Base-by-base conservation (phyloP, 2,329 filamentous ascomycete genomes). In the Colletotrichum tabaci region DNA sequence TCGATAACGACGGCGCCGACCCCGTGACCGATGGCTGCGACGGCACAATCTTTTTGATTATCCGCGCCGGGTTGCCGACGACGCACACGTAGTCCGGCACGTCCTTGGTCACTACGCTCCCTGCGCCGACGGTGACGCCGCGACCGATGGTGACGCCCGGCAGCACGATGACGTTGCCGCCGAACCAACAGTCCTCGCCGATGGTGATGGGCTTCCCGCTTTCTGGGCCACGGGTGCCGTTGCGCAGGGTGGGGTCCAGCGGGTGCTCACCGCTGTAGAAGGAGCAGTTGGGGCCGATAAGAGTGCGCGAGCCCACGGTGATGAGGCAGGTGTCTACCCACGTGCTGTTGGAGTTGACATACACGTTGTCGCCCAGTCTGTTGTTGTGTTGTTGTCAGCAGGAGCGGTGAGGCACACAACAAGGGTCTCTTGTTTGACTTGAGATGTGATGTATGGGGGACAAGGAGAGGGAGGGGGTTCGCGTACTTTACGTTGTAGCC, bases 161-260 rank as follows among this genome's bases (percentile, higher is more conserved):
- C 53, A 95, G 83, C 21, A 97, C 88, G 26, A 86, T 89, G 6
- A 90, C 90, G 77, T 91, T 92, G 0, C 93, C 93, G 1, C 91
- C 93, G 40, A 96, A 82, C 93, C 93, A 94, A 81, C 93, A 93
- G 82, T 97, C 94, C 74, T 94, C 91, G 0, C 92, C 94, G 64
- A 97, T 90, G 44, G 85, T 87, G 73, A 98, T 93, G 12, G 92
- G 89, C 75, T 89, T 90, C 0, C 94, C 95, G 10, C 84, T 77
- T 80, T 98, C 95, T 0, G 94, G 94, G 0, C 94, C 94, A 16
- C 88, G 85, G 0, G 88, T 91, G 0, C 94, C 94, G 77, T 95
- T 92, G 40, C 94, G 89, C 6, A 96, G 75, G 0, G 86, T 86
- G 0, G 93, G 93, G 75, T 97, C 93, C 0, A 95, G 82, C 2